Evolutionary conservation across 805 yeast species (phyloP).

Genomic region (Kluyveromyces aestuarii): DNA sequence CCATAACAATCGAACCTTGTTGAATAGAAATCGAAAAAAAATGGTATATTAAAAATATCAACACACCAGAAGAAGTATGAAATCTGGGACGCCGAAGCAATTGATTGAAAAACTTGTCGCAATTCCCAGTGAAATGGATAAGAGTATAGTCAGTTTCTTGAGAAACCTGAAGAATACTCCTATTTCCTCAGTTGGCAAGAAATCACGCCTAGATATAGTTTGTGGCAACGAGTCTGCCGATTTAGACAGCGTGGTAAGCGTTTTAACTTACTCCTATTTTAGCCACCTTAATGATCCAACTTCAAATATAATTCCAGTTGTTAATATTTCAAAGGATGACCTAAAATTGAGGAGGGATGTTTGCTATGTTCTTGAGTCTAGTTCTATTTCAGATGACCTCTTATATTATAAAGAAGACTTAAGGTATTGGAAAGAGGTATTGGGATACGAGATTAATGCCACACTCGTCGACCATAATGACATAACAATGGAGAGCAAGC

Average conservation of each 20-base stretch:
- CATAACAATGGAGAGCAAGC: constrained; percentile 40
- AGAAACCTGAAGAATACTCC: constrained; percentile 6
- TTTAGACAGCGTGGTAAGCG: constrained; percentile 76
- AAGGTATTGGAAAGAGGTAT: constrained; percentile 7
- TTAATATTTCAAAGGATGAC: constrained; percentile 65
- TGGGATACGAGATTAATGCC: constrained; percentile 29
- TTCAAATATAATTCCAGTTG: constrained; percentile 49
- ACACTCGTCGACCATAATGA: constrained; percentile 79
- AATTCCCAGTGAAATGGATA: constrained; percentile 4
- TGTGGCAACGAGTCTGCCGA: constrained; percentile 82
- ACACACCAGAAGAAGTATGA: not conserved
- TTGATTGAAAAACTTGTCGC: not conserved
- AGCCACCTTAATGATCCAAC: constrained; percentile 28
- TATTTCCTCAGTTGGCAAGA: constrained; percentile 1
- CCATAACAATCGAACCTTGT: not conserved
- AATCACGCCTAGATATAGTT: constrained; percentile 10
- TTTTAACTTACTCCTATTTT: constrained; percentile 64
- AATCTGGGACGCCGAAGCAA: too few species aligned
- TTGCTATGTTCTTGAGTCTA: constrained; percentile 38
- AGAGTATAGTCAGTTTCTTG: constrained; percentile 7
- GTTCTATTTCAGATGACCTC: constrained; percentile 38
- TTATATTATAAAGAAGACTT: constrained; percentile 67
- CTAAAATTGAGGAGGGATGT: constrained; percentile 66
- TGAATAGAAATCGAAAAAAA: too few species aligned
- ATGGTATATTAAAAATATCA: too few species aligned